These are phyloP conservation scores for Podosphaera fusca DNA, from an alignment of 2,329 filamentous ascomycete species.

Conservation along the genomic window DNA sequence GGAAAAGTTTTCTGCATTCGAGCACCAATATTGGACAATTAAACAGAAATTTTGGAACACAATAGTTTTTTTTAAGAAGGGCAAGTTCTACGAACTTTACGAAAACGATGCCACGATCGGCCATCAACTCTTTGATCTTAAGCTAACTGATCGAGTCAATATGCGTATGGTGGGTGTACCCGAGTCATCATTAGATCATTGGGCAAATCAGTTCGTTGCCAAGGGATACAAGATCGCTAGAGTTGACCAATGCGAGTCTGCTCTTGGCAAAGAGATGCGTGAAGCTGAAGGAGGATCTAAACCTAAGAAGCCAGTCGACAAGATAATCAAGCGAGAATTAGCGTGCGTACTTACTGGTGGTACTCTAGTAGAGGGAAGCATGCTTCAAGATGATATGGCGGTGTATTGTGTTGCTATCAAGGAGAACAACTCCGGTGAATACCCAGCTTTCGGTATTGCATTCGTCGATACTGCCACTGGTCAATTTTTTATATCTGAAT, in stretches of 20 bases:
- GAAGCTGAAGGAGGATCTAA: constrained; percentile 46
- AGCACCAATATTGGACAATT: constrained; percentile 98
- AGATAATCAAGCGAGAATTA: constrained; percentile 78
- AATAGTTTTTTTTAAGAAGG: constrained; percentile 98
- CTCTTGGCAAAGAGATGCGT: constrained; percentile 94
- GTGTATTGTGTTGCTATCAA: constrained; percentile 94
- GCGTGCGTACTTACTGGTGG: constrained; percentile 78
- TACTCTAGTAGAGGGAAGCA: constrained; percentile 81
- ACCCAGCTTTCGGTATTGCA: constrained; percentile 70
- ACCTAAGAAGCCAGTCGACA: constrained; percentile 33
- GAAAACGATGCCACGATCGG: constrained; percentile 94
- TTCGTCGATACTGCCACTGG: constrained; percentile 93
- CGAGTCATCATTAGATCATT: constrained; percentile 82
- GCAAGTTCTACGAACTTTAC: constrained; percentile 96
- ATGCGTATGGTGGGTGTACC: constrained; percentile 99
- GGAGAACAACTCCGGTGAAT: constrained; percentile 44
- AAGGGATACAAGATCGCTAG: constrained; percentile 95
- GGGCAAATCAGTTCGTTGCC: constrained; percentile 95
- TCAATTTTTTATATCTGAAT: constrained; percentile 82
- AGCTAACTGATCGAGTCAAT: constrained; percentile 92
- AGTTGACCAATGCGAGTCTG: constrained; percentile 92
- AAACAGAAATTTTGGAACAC: constrained; percentile 97
- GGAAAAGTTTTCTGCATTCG: constrained; percentile 72
- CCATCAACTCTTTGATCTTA: constrained; percentile 89
- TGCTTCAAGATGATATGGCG: constrained; percentile 96